Percentiles rank a stretch among this genome's conserved stretches.
Conservation (phyloP, 306 rosid species). For the Vachellia collinsii region DNA sequence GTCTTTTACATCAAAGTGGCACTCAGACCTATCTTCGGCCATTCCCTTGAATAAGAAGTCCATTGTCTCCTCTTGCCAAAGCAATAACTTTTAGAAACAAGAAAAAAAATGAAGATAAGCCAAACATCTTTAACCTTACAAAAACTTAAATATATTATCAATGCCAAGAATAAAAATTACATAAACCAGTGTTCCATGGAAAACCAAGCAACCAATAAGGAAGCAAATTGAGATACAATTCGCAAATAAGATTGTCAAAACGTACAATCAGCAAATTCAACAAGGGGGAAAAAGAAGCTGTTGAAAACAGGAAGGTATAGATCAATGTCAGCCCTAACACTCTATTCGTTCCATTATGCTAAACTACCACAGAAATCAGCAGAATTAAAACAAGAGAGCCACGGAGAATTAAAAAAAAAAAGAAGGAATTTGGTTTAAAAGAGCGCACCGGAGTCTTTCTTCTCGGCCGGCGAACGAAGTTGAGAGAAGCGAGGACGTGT, state of each 20-base stretch:
- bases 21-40: slow-evolving; percentile 48
- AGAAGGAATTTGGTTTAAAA: neutral
- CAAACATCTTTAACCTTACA: neutral
- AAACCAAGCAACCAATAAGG: neutral
- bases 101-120: slow-evolving; percentile 2
- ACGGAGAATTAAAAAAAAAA: neutral
- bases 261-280: neutral
- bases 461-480: slow-evolving; percentile 1
- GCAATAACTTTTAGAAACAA: slow-evolving; percentile 42
- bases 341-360: neutral
- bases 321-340: neutral
- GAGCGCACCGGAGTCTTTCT: neutral
- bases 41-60: slow-evolving; percentile 60
- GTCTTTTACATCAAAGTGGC: slow-evolving; percentile 60
- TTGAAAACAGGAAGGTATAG: neutral
- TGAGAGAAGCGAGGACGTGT: slow-evolving; percentile 36
- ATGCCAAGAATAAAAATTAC: slow-evolving; percentile 1
- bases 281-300: neutral
- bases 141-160: neutral
- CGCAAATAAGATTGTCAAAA: neutral
- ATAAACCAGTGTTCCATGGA: neutral
- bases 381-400: neutral
- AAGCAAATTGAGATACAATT: neutral
- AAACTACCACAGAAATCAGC: neutral
- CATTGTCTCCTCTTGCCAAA: slow-evolving; percentile 46